Percentiles rank a stretch among this genome's conserved stretches.
Evolutionary conservation across 176 grass and related monocot species (phyloP).

Genomic region (Triticum urartu): DNA sequence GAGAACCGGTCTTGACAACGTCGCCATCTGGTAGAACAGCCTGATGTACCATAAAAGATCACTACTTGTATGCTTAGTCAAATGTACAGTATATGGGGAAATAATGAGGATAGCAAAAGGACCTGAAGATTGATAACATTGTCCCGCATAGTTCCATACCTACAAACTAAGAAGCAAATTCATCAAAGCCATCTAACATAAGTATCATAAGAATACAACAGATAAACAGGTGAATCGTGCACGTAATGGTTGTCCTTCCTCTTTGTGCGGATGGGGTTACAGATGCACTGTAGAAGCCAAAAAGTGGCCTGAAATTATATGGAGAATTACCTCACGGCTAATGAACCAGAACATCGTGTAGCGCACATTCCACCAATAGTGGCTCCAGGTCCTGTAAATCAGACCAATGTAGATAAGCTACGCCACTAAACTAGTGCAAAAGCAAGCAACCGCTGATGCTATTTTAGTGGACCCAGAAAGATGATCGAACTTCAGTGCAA

Average conservation of each 20-base stretch:
- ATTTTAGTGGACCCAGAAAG: neutral
- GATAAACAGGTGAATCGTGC: slow-evolving; percentile 9
- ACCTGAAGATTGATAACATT: slow-evolving; percentile 97
- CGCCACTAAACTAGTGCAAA: neutral
- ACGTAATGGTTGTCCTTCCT: neutral
- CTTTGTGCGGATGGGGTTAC: neutral
- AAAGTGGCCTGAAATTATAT: slow-evolving; percentile 13
- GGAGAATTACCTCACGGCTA: slow-evolving; percentile 93
- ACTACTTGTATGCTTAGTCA: slow-evolving; percentile 11
- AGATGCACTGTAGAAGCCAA: slow-evolving; percentile 16
- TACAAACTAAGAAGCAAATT: slow-evolving; percentile 76
- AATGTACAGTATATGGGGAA: slow-evolving; percentile 5
- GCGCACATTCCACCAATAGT: slow-evolving; percentile 99
- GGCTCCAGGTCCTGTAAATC: slow-evolving; percentile 85
- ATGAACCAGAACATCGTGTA: slow-evolving; percentile 94
- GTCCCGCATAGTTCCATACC: slow-evolving; percentile 99
- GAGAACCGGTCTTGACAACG: slow-evolving; percentile 79
- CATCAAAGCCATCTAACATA: slow-evolving; percentile 55
- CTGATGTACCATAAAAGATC: slow-evolving; percentile 38
- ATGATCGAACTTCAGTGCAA: neutral
- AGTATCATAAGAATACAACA: slow-evolving; percentile 13
- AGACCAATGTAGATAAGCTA: slow-evolving; percentile 28
- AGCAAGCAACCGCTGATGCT: neutral
- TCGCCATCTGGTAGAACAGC: slow-evolving; percentile 94
- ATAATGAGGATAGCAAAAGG: slow-evolving; percentile 17